Conservation (phyloP, 192 early-diverging fungal genomes). For the Chytriomyces sp. region DNA sequence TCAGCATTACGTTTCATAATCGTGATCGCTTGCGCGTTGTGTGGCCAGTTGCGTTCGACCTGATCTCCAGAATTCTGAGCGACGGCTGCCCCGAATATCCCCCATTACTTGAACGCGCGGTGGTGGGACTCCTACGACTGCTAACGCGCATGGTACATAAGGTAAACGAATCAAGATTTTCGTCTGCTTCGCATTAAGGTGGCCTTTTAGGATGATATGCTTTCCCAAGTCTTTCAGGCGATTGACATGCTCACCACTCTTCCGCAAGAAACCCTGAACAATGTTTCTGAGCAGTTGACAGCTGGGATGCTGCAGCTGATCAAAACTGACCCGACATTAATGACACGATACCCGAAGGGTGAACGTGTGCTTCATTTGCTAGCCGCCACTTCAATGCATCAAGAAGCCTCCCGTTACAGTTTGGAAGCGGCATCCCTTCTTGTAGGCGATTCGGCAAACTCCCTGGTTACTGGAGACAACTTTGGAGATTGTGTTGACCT, state of each 20-base stretch:
- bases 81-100: slow-evolving; percentile 53
- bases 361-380: slow-evolving; percentile 58
- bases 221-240: slow-evolving; percentile 33
- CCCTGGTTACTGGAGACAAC: slow-evolving; percentile 55
- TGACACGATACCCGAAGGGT: slow-evolving; percentile 47
- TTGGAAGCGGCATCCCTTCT: slow-evolving; percentile 67
- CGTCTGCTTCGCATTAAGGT: slow-evolving; percentile 29
- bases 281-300: slow-evolving; percentile 77
- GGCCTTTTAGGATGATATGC: slow-evolving; percentile 49
- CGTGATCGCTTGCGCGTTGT: slow-evolving; percentile 65
- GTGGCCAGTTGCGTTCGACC: slow-evolving; percentile 67
- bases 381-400: slow-evolving; percentile 56
- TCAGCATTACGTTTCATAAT: slow-evolving; percentile 76
- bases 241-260: slow-evolving; percentile 58
- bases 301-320: slow-evolving; percentile 70
- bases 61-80: slow-evolving; percentile 74
- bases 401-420: slow-evolving; percentile 61
- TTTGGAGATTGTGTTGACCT: slow-evolving; percentile 78
- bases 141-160: slow-evolving; percentile 71
- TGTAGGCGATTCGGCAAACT: slow-evolving; percentile 46
- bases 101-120: slow-evolving; percentile 75
- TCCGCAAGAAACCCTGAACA: slow-evolving; percentile 60
- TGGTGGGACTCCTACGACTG: slow-evolving; percentile 72
- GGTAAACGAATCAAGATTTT: slow-evolving; percentile 29
- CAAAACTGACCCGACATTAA: slow-evolving; percentile 53